These are phyloP conservation scores for Cucurbita maxima DNA, from an alignment of 306 rosid species.

Conservation along the genomic window DNA sequence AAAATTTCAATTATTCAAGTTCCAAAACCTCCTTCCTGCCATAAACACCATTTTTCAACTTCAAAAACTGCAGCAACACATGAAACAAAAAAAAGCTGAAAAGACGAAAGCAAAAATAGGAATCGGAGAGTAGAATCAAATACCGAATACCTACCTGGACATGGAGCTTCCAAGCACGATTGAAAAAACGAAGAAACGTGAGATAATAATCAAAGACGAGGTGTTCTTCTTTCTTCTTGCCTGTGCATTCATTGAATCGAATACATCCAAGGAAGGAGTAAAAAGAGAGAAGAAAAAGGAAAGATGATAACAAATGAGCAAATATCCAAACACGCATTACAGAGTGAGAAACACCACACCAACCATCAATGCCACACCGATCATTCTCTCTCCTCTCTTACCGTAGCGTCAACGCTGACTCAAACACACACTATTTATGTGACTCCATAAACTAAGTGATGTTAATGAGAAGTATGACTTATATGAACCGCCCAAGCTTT, in stretches of 20 bases:
- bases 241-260: background rate
- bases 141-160: background rate
- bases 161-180: background rate
- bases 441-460: too few relatives aligned
- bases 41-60: background rate
- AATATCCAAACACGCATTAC: background rate
- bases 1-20: background rate
- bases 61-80: background rate
- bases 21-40: background rate
- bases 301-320: background rate
- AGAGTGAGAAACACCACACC: background rate
- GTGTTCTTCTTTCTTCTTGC: background rate
- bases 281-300: background rate
- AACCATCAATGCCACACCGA: background rate
- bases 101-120: background rate
- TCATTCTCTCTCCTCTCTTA: background rate
- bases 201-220: background rate
- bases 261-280: background rate
- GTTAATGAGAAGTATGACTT: too few relatives aligned
- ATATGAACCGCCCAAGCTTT: too few relatives aligned
- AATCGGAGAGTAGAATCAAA: background rate
- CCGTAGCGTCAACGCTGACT: background rate
- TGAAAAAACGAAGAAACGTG: background rate
- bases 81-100: background rate
- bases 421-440: background rate